phyloP scores from a whole-genome alignment of 2,329 filamentous ascomycete genomes.

The Parastagonospora avenae region DNA sequence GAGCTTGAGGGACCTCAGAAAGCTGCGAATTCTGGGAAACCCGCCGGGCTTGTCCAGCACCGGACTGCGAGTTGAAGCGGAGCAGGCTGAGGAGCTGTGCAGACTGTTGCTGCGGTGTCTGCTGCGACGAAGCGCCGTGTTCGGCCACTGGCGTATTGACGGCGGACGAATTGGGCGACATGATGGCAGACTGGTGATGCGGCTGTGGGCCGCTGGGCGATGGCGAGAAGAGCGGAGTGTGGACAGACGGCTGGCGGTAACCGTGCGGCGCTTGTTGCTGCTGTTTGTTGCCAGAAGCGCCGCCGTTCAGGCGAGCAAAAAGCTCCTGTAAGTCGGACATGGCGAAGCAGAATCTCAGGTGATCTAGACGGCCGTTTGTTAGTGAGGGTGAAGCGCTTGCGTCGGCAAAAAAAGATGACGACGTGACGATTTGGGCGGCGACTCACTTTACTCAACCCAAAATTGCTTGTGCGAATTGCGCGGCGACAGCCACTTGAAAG shows the following conservation, averaged over 20 bases:
- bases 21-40: constrained; percentile 34
- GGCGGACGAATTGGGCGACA: constrained; percentile 61
- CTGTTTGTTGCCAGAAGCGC: constrained; percentile 29
- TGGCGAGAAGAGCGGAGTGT: constrained; percentile 64
- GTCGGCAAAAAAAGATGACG: constrained; percentile 10
- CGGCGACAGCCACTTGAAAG: constrained; percentile 15
- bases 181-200: constrained; percentile 61
- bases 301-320: constrained; percentile 49
- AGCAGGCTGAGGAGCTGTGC: constrained; percentile 68
- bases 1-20: constrained; percentile 21
- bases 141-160: constrained; percentile 50
- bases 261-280: constrained; percentile 28
- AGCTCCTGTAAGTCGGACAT: constrained; percentile 54
- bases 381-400: constrained; percentile 9
- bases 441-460: constrained; percentile 37
- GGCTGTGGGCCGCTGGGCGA: constrained; percentile 59
- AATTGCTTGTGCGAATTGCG: constrained; percentile 26
- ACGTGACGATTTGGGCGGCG: constrained; percentile 9
- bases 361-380: constrained; percentile 21
- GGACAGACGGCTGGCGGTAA: constrained; percentile 61
- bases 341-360: constrained; percentile 21
- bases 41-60: constrained; percentile 45
- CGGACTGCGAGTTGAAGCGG: constrained; percentile 62
- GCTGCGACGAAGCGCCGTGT: constrained; percentile 51
- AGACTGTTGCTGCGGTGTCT: constrained; percentile 48